These are phyloP conservation scores for Akanthomyces muscarius DNA, from an alignment of 2,329 filamentous ascomycete species.

Conservation along the genomic window DNA sequence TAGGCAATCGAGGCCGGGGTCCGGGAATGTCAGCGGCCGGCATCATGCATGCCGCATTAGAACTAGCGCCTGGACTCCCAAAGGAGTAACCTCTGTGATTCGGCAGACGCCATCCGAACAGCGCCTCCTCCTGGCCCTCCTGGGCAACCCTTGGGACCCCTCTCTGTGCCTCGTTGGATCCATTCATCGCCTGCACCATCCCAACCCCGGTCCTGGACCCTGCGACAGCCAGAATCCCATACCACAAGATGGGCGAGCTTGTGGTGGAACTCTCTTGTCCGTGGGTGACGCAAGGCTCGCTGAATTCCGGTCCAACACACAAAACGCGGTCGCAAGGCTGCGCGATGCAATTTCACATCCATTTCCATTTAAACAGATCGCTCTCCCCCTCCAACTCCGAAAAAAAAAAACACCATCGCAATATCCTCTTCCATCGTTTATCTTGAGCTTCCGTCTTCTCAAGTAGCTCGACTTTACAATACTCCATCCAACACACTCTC, in stretches of 20 bases:
- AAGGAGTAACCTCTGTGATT: neutral
- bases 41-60: constrained; percentile 6
- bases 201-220: constrained; percentile 12
- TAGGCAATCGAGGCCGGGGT: constrained; percentile 12
- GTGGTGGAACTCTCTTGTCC: neutral
- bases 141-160: neutral
- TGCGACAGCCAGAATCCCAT: neutral
- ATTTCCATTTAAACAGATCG: constrained; percentile 14
- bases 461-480: neutral
- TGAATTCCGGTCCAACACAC: constrained; percentile 10
- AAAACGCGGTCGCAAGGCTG: constrained; percentile 11
- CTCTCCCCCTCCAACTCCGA: constrained; percentile 1
- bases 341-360: constrained; percentile 5
- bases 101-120: constrained; percentile 13
- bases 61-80: constrained; percentile 1
- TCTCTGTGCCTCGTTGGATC: neutral
- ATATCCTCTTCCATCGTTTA: neutral
- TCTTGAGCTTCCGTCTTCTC: neutral
- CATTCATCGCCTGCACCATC: neutral
- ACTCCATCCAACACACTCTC: neutral
- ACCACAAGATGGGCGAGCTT: neutral
- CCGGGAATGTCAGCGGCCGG: neutral
- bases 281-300: constrained; percentile 10
- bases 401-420: neutral
- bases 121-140: neutral